Conservation (phyloP, 495 filamentous ascomycete species). For the Podospora pseudocomata region DNA sequence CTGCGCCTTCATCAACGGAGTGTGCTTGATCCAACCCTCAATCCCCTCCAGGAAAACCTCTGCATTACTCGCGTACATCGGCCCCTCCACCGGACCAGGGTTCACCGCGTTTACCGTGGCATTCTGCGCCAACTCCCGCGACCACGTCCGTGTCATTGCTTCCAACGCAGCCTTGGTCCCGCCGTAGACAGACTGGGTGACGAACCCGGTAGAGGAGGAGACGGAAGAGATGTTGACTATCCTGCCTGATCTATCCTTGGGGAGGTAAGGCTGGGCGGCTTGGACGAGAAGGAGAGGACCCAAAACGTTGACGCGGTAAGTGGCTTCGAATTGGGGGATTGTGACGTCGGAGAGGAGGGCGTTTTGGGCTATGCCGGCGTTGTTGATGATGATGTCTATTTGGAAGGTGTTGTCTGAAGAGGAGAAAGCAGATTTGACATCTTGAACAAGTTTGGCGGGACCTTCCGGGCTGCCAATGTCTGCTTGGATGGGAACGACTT, state of each 20-base stretch:
- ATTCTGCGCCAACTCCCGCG: conserved; percentile 70
- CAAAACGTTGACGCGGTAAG: conserved; percentile 80
- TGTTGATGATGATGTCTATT: conserved; percentile 87
- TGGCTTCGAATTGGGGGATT: conserved; percentile 60
- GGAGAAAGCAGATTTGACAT: conserved; percentile 27
- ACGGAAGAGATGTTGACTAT: conserved; percentile 77
- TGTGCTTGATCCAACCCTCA: conserved; percentile 58
- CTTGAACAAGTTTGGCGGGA: conserved; percentile 34
- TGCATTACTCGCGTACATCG: conserved; percentile 53
- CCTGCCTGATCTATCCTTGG: conserved; percentile 67
- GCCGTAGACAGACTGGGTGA: conserved; percentile 72
- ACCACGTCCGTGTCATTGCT: conserved; percentile 89
- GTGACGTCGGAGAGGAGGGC: conserved; percentile 54
- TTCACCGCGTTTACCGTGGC: conserved; percentile 85
- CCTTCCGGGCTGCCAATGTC: conserved; percentile 44
- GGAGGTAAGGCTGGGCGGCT: conserved; percentile 65
- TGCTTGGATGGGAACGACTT: conserved; percentile 38
- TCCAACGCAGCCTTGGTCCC: conserved; percentile 88
- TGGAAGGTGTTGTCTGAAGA: conserved; percentile 44
- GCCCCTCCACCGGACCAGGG: conserved; percentile 80
- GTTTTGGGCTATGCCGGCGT: conserved; percentile 69
- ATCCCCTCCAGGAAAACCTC: conserved; percentile 41
- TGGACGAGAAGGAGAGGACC: conserved; percentile 79
- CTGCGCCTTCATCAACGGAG: conserved; percentile 58
- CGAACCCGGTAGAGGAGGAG: conserved; percentile 63